These are phyloP conservation scores for Epichloe elymi DNA, from an alignment of 2,329 filamentous ascomycete genomes.

Conservation along the genomic window DNA sequence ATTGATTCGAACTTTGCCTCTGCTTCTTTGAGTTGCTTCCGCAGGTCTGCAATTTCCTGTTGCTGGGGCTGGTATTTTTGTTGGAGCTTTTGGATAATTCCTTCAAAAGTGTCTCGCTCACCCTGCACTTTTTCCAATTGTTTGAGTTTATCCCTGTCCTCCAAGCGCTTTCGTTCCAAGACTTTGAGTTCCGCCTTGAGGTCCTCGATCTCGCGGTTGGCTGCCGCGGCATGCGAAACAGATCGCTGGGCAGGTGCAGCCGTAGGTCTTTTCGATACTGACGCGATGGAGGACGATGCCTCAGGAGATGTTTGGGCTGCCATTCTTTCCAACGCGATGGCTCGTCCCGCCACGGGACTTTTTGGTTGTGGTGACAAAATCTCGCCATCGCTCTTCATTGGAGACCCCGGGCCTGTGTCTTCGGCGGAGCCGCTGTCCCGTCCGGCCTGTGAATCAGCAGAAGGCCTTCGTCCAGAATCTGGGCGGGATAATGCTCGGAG, in stretches of 20 bases:
- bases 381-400: conserved; percentile 38
- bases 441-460: conserved; percentile 32
- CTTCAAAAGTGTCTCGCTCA: conserved; percentile 67
- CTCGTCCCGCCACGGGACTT: conserved; percentile 37
- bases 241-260: conserved; percentile 21
- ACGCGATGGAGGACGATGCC: conserved; percentile 16
- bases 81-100: conserved; percentile 81
- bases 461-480: conserved; percentile 28
- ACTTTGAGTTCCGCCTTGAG: conserved; percentile 77
- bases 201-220: conserved; percentile 64
- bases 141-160: conserved; percentile 78
- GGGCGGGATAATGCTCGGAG: conserved; percentile 25
- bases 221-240: conserved; percentile 36
- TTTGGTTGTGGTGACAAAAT: conserved; percentile 34
- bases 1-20: conserved; percentile 53
- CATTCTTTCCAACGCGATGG: conserved; percentile 37
- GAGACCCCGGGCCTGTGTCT: conserved; percentile 24
- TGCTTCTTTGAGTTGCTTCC: conserved; percentile 65
- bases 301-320: conserved; percentile 24
- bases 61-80: conserved; percentile 77
- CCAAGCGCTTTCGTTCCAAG: conserved; percentile 72
- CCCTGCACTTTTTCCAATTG: conserved; percentile 61
- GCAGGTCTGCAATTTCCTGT: conserved; percentile 63
- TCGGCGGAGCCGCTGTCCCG: conserved; percentile 26
- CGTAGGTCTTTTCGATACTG: conserved; percentile 17